Percentiles rank a stretch among this genome's conserved stretches.
These are phyloP conservation scores for Zarea fungicola DNA, from an alignment of 2,329 filamentous ascomycete species.

Conservation along the genomic window DNA sequence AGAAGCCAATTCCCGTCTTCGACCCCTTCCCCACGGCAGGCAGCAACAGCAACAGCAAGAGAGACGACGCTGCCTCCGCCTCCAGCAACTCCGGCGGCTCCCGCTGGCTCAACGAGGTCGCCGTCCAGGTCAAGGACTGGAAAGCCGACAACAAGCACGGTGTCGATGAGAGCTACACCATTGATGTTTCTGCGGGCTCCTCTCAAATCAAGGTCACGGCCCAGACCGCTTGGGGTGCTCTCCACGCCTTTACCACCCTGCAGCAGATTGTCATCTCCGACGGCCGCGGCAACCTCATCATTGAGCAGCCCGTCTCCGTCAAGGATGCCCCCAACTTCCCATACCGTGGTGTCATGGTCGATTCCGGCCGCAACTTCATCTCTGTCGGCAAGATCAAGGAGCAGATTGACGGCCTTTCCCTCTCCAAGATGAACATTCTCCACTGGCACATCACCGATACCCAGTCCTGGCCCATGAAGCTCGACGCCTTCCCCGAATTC, in stretches of 20 bases:
- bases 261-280: conserved; percentile 50
- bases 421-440: conserved; percentile 52
- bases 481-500: conserved; percentile 46
- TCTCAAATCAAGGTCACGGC: conserved; percentile 39
- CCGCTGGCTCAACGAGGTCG: conserved; percentile 34
- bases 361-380: conserved; percentile 50
- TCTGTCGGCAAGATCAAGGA: conserved; percentile 45
- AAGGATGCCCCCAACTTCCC: conserved; percentile 46
- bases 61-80: conserved; percentile 11
- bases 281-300: conserved; percentile 36
- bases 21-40: conserved; percentile 43
- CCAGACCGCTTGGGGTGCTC: conserved; percentile 47
- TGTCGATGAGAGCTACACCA: conserved; percentile 51
- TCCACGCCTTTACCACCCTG: conserved; percentile 52
- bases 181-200: conserved; percentile 36
- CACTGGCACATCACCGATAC: conserved; percentile 53
- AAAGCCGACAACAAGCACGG: conserved; percentile 47
- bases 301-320: conserved; percentile 49
- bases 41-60: conserved; percentile 26
- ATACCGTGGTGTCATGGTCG: conserved; percentile 51
- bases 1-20: conserved; percentile 46
- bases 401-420: conserved; percentile 49
- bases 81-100: conserved; percentile 8
- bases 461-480: conserved; percentile 50
- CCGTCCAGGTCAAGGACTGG: conserved; percentile 40